Evolutionary conservation across 2,329 filamentous ascomycete genomes (phyloP).

Genomic region (Colletotrichum trifolii): DNA sequence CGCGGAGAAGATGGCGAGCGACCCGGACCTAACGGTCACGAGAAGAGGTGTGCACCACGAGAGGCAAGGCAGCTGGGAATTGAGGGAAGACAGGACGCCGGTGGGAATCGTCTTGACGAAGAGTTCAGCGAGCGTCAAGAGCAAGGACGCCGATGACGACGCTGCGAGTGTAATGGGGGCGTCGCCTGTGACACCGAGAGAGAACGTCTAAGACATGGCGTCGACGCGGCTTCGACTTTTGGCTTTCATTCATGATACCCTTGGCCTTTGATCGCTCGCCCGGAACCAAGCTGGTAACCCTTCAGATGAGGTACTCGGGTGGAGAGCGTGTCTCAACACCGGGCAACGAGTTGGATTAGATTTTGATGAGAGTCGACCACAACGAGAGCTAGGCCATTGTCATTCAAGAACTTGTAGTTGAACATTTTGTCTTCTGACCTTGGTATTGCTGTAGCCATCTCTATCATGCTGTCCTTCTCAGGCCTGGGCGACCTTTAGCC

Average conservation of each 20-base stretch:
- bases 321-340: no score
- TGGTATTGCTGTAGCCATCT: no score
- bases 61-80: constrained; percentile 62
- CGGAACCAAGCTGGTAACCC: no score
- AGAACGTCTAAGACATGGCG: constrained; percentile 47
- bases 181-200: constrained; percentile 51
- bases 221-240: neutral
- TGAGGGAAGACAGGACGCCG: constrained; percentile 43
- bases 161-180: constrained; percentile 47
- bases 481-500: constrained; percentile 6
- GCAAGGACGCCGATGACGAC: constrained; percentile 45
- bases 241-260: constrained; percentile 37
- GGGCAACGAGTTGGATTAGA: no score
- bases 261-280: neutral
- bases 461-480: no score
- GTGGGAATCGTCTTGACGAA: constrained; percentile 41
- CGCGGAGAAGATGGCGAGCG: constrained; percentile 55
- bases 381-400: no score
- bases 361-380: no score
- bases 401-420: no score
- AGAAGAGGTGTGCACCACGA: constrained; percentile 51
- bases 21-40: constrained; percentile 55
- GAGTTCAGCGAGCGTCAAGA: constrained; percentile 35
- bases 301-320: no score
- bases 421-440: no score